Conservation (phyloP, 352 stramenopile genomes). For the Phytophthora palmivora region DNA sequence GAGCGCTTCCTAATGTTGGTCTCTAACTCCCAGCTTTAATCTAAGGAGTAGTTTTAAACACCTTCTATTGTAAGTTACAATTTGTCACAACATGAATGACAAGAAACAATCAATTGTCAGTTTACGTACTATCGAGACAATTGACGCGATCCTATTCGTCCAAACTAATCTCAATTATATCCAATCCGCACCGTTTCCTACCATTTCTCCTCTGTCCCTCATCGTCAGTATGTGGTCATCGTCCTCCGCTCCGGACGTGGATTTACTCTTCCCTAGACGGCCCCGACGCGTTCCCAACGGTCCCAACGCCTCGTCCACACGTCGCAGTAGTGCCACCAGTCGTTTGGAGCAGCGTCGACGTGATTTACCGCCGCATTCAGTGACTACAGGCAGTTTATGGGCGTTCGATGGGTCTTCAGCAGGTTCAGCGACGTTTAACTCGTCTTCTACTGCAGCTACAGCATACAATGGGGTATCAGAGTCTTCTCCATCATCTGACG, state of each 20-base stretch:
- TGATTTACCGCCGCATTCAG: constrained; percentile 27
- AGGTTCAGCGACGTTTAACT: constrained; percentile 12
- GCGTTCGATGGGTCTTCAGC: constrained; percentile 27
- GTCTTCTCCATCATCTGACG: background rate
- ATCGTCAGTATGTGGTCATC: constrained; percentile 24
- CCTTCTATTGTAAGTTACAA: too few relatives aligned
- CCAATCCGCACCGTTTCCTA: too few relatives aligned
- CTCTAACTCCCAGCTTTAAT: too few relatives aligned
- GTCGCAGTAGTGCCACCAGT: constrained; percentile 32
- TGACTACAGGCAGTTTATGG: constrained; percentile 22
- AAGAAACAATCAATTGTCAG: too few relatives aligned
- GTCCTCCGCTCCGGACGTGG: constrained; percentile 8
- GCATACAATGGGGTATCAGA: background rate
- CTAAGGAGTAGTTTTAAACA: too few relatives aligned
- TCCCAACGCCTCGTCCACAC: background rate
- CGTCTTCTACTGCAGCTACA: constrained; percentile 1
- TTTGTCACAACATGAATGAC: too few relatives aligned
- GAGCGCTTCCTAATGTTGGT: too few relatives aligned
- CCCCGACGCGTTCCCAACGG: constrained; percentile 11
- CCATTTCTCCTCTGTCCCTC: too few relatives aligned
- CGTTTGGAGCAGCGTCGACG: constrained; percentile 34
- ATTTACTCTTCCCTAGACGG: constrained; percentile 34
- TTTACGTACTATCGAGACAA: too few relatives aligned
- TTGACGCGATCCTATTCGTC: too few relatives aligned
- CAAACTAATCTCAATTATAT: too few relatives aligned